A percentile compares a stretch with the other conserved stretches of the same genome.
Evolutionary conservation across 1,284 basidiomycete genomes (phyloP).

Genomic region (Bjerkandera adusta): DNA sequence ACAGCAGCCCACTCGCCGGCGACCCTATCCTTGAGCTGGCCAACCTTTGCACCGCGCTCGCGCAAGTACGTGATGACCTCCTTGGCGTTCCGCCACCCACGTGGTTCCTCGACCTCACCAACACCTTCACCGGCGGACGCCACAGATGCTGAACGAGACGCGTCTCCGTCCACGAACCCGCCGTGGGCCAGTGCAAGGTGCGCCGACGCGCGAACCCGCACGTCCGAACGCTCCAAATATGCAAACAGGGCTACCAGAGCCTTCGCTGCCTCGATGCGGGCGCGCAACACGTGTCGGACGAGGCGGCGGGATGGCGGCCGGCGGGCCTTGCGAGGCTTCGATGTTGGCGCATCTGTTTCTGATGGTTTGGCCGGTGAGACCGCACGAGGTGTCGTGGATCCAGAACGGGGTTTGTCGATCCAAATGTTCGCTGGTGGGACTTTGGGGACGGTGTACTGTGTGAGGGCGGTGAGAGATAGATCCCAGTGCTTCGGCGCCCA

Average conservation of each 20-base stretch:
- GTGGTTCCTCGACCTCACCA: conserved; percentile 24
- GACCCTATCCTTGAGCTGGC: conserved; percentile 42
- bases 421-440: conserved; percentile 68
- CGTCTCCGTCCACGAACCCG: conserved; percentile 31
- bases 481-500: conserved; percentile 86
- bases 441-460: conserved; percentile 69
- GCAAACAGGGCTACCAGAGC: conserved; percentile 71
- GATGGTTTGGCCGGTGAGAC: conserved; percentile 19
- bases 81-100: conserved; percentile 55
- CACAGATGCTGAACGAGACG: conserved; percentile 3
- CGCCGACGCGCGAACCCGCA: conserved; percentile 51
- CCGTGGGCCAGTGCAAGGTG: conserved; percentile 62
- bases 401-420: conserved; percentile 48
- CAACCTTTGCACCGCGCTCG: conserved; percentile 62
- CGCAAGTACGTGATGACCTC: conserved; percentile 67
- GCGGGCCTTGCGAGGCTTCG: conserved; percentile 39
- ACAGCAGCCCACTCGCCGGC: conserved; percentile 63
- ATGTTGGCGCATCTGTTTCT: conserved; percentile 37
- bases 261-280: conserved; percentile 74
- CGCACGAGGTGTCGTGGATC: conserved; percentile 16
- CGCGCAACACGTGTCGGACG: conserved; percentile 82
- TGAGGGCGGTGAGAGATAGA: conserved; percentile 63
- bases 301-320: conserved; percentile 76
- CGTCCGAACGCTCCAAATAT: conserved; percentile 51
- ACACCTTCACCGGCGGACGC: conserved; percentile 27